Base-by-base conservation (phyloP, 2,329 filamentous ascomycete species). In the Aspergillus udagawae region DNA sequence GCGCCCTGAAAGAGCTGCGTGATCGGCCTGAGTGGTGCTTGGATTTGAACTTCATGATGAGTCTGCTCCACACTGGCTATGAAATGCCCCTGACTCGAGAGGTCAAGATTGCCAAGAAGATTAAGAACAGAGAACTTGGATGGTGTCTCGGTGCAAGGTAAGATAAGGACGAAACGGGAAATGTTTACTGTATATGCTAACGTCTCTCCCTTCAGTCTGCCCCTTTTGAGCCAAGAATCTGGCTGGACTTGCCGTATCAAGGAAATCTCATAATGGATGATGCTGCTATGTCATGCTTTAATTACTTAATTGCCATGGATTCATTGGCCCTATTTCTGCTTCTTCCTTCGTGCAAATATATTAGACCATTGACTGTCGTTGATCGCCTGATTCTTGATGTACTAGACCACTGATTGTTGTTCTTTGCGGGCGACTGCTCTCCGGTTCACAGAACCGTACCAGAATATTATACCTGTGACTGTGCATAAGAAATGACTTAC, bases 81-180 rank as follows among this genome's bases (percentile, higher is more conserved):
- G 94, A 97, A 65, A 97, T 99, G 91, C 93, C 93, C 3, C 87
- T 97, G 67, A 91, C 96, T 65, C 85, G 95, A 42, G 94, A 99
- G 76, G 92, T 99, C 64, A 93, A 90, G 82, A 96, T 97, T 71
- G 94, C 93, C 59, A 99, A 99, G 89, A 96, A 97, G 83, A 96
- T 99, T 71, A 93, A 95, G 80, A 87, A 87, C 56, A 97, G 97
- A 74, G 95, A 99, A 79, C 79, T 99, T 68, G 94, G 94, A 42
- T 99, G 94, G 94, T 97, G 93, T 79, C 82, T 99, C 70, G 94
- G 94, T 75, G 94, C 94, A 63, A 96, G 91, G 91, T 94, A 80
- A 79, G 87, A n/a, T 21, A 48, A 32, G 23, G 20, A 0, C 20
- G 1, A 47, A 27, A 27, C 54, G 29, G 70, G 56, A 8, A 53